Base-by-base conservation (phyloP, 495 filamentous ascomycete genomes). In the Penicillium turbatum region DNA sequence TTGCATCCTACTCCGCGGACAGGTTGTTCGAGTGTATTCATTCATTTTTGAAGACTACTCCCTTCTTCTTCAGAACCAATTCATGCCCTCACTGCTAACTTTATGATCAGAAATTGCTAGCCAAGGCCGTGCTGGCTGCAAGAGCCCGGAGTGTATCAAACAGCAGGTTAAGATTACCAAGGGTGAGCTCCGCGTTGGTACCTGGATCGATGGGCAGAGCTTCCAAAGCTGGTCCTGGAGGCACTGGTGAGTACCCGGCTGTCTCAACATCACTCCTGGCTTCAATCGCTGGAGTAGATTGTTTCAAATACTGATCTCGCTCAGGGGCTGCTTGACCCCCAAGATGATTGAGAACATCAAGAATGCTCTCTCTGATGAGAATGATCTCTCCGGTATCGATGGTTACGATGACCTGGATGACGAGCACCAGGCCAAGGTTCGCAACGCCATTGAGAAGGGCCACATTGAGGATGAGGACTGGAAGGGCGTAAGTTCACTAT, bases 311-410 rank as follows among this genome's bases (percentile, higher is more conserved):
- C 40, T 59, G 34, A 59, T 35, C 6, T 2, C 30, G 7, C 3
- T 13, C 24, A 92, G 89, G 89, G 89, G 89, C n/a, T 95, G 89
- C 52, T 78, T 86, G 31, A 91, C 88, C 8, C 87, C 88, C 2
- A 64, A 69, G 26, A 72, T 82, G 45, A 71, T 92, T 49, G 24
- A 56, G 36, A 83, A 86, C 55, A 57, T 61, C 16, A 64, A 61
- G 12, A 30, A 31, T 16, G 51, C 59, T 26, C 39, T 32, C 13
- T 62, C 48, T 6, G 61, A 71, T 5, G 72, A 71, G 17, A 64
- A 59, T 17, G 58, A 79, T 16, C 73, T 69, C 55, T 67, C 77
- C 27, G 45, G 62, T 32, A 48, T 89, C 35, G 86, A 92, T 68
- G 89, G 89, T 45, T 89, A 73, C 56, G 89, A 91, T 17, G 86